Evolutionary conservation across 1,284 basidiomycete genomes (phyloP).

Genomic region (Limonomyces culmigenus): DNA sequence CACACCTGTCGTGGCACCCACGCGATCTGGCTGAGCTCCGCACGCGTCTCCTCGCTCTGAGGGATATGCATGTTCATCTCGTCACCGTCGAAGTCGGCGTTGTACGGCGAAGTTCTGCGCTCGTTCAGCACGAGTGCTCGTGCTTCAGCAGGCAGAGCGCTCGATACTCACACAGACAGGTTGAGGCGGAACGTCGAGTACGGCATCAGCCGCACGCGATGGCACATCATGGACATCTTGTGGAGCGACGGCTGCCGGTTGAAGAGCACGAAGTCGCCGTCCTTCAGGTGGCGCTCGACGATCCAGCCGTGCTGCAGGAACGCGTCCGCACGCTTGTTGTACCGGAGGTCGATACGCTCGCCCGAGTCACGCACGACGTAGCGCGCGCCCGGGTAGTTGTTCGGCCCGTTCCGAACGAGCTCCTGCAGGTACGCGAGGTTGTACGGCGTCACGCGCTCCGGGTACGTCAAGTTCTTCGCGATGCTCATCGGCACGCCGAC

Average conservation of each 20-base stretch:
- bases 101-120: slow-evolving; percentile 70
- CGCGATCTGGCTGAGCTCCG: slow-evolving; percentile 93
- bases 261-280: slow-evolving; percentile 96
- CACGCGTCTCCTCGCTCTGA: slow-evolving; percentile 97
- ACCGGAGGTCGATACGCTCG: slow-evolving; percentile 93
- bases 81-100: slow-evolving; percentile 98
- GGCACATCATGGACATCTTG: slow-evolving; percentile 99
- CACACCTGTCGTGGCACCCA: slow-evolving; percentile 93
- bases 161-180: slow-evolving; percentile 71
- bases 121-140: slow-evolving; percentile 3
- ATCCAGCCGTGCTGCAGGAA: slow-evolving; percentile 98
- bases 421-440: slow-evolving; percentile 93
- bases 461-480: slow-evolving; percentile 95
- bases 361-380: slow-evolving; percentile 98
- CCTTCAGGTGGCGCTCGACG: slow-evolving; percentile 93
- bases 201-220: slow-evolving; percentile 94
- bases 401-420: slow-evolving; percentile 93
- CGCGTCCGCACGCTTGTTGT: slow-evolving; percentile 95
- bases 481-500: slow-evolving; percentile 97
- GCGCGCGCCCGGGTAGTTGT: slow-evolving; percentile 88
- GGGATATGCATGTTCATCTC: slow-evolving; percentile 99
- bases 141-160: neutral
- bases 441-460: slow-evolving; percentile 96
- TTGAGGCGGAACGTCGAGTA: slow-evolving; percentile 98
- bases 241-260: slow-evolving; percentile 97